A percentile compares a stretch with the other conserved stretches of the same genome.
These are phyloP conservation scores for Tuber brumale DNA, from an alignment of 495 filamentous ascomycete species.

Conservation along the genomic window DNA sequence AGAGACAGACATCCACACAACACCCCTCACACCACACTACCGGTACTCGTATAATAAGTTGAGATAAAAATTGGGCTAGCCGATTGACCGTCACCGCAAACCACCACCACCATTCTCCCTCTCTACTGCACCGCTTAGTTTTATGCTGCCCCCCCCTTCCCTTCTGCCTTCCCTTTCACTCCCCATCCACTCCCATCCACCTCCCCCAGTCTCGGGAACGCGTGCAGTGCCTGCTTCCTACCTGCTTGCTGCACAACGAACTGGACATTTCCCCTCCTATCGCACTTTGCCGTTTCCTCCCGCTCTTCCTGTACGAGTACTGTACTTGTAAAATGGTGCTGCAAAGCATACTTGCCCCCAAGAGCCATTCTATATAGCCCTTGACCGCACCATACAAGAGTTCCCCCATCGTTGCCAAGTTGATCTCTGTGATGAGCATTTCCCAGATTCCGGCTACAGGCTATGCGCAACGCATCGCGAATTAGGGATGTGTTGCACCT, in stretches of 20 bases:
- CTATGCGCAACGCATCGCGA: constrained; percentile 14
- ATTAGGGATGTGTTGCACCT: constrained; percentile 33
- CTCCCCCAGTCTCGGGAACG: not conserved
- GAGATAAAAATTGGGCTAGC: not conserved
- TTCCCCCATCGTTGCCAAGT: constrained; percentile 23
- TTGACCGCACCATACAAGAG: not conserved
- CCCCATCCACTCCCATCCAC: not conserved
- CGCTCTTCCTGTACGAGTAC: not conserved
- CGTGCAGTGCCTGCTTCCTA: not conserved
- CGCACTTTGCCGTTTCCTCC: constrained; percentile 18
- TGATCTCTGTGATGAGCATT: constrained; percentile 32
- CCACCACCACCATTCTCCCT: not conserved
- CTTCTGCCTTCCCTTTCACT: not conserved
- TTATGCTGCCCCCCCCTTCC: not conserved
- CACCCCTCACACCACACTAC: not conserved
- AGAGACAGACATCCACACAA: not conserved
- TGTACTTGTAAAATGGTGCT: not conserved
- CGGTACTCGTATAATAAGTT: not conserved
- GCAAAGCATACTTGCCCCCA: not conserved
- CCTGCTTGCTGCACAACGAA: not conserved
- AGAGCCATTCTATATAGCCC: not conserved
- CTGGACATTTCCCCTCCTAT: not conserved
- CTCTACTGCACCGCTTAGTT: not conserved
- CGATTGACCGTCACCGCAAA: not conserved
- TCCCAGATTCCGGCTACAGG: constrained; percentile 30